Percentiles rank a stretch among this genome's conserved stretches.
These are phyloP conservation scores for Phytophthora ramorum DNA, from an alignment of 352 stramenopile genomes.

Conservation along the genomic window DNA sequence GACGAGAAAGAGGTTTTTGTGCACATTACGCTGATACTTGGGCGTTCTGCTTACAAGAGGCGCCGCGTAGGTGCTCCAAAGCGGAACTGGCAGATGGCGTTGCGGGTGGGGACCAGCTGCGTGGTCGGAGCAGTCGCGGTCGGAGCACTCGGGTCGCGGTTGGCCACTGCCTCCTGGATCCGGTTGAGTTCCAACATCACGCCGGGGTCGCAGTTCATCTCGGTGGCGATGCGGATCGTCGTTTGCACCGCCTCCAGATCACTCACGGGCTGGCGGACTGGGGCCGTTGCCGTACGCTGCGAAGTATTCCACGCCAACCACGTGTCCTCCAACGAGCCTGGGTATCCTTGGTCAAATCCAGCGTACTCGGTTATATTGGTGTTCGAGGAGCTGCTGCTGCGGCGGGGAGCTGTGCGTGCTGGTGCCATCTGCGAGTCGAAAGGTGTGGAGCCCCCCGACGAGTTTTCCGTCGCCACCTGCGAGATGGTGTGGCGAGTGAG, in stretches of 20 bases:
- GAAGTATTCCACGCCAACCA: constrained; percentile 59
- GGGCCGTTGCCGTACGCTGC: constrained; percentile 29
- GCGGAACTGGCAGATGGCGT: constrained; percentile 65
- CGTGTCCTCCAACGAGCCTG: constrained; percentile 42
- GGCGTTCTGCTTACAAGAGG: constrained; percentile 26
- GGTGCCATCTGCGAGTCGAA: constrained; percentile 16
- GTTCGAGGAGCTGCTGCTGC: constrained; percentile 12
- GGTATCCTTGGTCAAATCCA: constrained; percentile 36
- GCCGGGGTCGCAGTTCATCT: constrained; percentile 69
- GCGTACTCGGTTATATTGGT: constrained; percentile 26
- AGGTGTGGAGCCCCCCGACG: constrained; percentile 12
- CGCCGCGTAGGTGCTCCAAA: constrained; percentile 48
- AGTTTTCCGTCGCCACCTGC: constrained; percentile 10
- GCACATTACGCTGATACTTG: not conserved
- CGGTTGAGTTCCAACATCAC: constrained; percentile 66
- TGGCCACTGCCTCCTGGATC: constrained; percentile 54
- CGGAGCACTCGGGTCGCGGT: constrained; percentile 23
- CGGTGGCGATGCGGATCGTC: constrained; percentile 62
- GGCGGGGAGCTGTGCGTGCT: constrained; percentile 9
- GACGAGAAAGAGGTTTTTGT: not conserved
- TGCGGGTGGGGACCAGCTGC: constrained; percentile 21
- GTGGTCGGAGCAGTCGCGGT: constrained; percentile 3
- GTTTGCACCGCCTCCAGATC: constrained; percentile 69
- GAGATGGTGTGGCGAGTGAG: constrained; percentile 18
- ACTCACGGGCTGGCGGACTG: constrained; percentile 36